Conservation (phyloP, 2,329 filamentous ascomycete species). For the Penicillium sp. region DNA sequence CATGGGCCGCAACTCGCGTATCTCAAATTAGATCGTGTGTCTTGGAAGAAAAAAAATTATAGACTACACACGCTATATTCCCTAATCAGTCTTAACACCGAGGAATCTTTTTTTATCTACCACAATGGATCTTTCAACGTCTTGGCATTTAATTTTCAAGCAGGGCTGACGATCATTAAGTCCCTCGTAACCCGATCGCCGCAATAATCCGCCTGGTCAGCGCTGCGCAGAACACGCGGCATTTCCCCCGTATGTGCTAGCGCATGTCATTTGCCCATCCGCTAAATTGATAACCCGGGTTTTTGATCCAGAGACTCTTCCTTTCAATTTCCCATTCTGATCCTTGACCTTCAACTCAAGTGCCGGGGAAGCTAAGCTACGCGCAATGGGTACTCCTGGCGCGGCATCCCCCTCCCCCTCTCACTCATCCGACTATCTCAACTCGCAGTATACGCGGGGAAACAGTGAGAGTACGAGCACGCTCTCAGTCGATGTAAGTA, state of each 20-base stretch:
- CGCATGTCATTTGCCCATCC: neutral
- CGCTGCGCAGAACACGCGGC: conserved; percentile 1
- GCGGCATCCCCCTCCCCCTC: neutral
- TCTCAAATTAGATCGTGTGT: neutral
- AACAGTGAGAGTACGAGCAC: neutral
- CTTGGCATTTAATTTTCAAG: neutral
- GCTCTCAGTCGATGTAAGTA: neutral
- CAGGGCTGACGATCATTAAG: neutral
- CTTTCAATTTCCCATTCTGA: neutral
- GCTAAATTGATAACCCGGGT: neutral
- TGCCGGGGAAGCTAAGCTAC: neutral
- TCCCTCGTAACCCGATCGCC: neutral
- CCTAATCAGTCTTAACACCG: neutral
- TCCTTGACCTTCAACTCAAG: neutral
- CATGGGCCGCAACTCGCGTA: neutral
- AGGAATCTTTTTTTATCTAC: neutral
- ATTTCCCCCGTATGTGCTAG: neutral
- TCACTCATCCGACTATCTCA: neutral
- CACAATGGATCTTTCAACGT: neutral
- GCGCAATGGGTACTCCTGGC: neutral
- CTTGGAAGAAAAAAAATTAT: neutral
- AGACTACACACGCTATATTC: neutral
- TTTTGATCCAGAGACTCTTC: neutral
- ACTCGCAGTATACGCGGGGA: neutral
- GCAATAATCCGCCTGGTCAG: neutral